Evolutionary conservation across 148 eudicot genomes (phyloP).

Genomic region (Oxyria digyna): DNA sequence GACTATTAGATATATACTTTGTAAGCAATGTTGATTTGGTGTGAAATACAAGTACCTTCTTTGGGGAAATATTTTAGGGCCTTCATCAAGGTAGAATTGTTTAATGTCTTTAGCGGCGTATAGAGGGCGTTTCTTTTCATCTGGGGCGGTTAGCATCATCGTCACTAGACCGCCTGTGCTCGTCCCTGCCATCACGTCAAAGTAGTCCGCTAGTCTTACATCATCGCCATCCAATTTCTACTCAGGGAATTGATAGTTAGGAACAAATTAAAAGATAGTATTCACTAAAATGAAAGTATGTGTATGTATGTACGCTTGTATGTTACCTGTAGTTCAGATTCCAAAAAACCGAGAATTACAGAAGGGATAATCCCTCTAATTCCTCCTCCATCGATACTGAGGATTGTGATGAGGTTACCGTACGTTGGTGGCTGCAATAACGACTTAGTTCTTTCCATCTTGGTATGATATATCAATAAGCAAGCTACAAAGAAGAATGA

Average conservation of each 20-base stretch:
- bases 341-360: conserved; percentile 17
- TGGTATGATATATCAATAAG: not conserved
- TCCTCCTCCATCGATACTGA: conserved; percentile 34
- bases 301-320: no score
- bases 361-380: conserved; percentile 28
- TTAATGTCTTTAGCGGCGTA: conserved; percentile 34
- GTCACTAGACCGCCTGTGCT: conserved; percentile 37
- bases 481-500: not conserved
- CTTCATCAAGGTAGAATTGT: conserved; percentile 29
- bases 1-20: no score
- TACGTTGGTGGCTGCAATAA: conserved; percentile 24
- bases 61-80: conserved; percentile 34
- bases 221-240: conserved; percentile 34
- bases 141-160: conserved; percentile 30
- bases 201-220: conserved; percentile 35
- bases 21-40: no score
- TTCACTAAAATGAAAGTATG: no score
- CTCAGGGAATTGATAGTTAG: not conserved
- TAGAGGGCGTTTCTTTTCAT: conserved; percentile 28
- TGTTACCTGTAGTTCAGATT: conserved; percentile 24
- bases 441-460: conserved; percentile 19
- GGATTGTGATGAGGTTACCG: conserved; percentile 25
- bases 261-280: no score
- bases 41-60: conserved; percentile 9
- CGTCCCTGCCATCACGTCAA: conserved; percentile 39